Base-by-base conservation (phyloP, 768 basidiomycete genomes). In the Neoboletus subvelutipes region DNA sequence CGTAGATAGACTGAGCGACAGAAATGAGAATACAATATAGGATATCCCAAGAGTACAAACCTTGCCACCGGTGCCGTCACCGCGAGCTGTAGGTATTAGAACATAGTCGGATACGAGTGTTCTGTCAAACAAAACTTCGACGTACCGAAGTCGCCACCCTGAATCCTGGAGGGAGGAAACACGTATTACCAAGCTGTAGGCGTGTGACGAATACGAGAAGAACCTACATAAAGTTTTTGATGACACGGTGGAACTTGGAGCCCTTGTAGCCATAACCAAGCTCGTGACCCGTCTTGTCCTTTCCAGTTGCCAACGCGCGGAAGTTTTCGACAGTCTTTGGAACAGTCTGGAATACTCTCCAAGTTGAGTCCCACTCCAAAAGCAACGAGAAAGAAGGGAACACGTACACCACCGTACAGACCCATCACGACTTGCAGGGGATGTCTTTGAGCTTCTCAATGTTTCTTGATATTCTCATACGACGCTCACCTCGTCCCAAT, bases 251-350 rank as follows among this genome's bases (percentile, higher is more conserved):
- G 85, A 99, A 99, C 64, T 87, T 87, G 58, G 93, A 94, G 43
- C 92, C 94, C 75, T 96, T 89, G 83, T 94, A 99, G 11, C 95
- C 94, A 68, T 81, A 96, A 18, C 87, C 93, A 47, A 90, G 83
- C 18, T 84, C 83, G 52, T 80, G 67, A 33, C 76, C 71, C 2
- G 80, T 80, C 76, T 88, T 92, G 64, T 82, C 84, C 65, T 85
- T 78, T 56, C 95, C 92, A 37, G 93, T 92, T 13, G 91, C 78
- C 63, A 99, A 81, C 47, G 94, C 92, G 55, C 94, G 88, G 85
- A 98, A 98, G 83, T 98, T 98, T 81, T 94, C 95, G 26, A 80
- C 94, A 33, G 95, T 98, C 77, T 95, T 95, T 53, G 95, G 95
- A 45, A 97, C 94, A 46, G 93, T 93, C 89, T 94, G 29, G 40